Evolutionary conservation across 345 rosid genomes (phyloP).

Genomic region (Heritiera littoralis): DNA sequence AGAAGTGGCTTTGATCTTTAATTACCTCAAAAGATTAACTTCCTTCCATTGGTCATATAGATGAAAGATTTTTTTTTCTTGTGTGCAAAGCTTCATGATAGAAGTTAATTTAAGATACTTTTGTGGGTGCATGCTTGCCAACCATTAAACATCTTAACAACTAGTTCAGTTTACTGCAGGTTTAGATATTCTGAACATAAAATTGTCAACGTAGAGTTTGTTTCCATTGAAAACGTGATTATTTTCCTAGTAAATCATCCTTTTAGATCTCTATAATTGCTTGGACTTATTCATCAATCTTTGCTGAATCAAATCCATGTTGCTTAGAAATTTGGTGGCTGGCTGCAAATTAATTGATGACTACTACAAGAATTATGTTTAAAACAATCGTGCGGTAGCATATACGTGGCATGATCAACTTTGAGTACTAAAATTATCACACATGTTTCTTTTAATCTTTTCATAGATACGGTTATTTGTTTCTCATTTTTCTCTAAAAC

Average conservation of each 20-base stretch:
- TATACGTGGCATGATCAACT: not conserved
- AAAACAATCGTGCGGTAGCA: not conserved
- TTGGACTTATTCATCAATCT: not conserved
- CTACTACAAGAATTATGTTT: not conserved
- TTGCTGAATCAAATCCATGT: not conserved
- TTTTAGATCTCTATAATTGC: not conserved
- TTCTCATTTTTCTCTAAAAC: not conserved
- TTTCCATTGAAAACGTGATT: not conserved
- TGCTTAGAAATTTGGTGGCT: not conserved
- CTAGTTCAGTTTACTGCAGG: not conserved
- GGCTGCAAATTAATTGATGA: conserved; percentile 5
- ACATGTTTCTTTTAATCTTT: not conserved
- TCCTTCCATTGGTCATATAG: not conserved
- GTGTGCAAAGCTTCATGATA: not conserved
- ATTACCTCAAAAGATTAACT: not conserved
- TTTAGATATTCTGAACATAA: not conserved
- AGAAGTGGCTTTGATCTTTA: too few species aligned
- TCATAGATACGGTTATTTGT: not conserved
- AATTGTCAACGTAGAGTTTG: not conserved
- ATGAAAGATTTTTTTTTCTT: not conserved
- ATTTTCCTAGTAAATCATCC: not conserved
- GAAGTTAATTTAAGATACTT: not conserved
- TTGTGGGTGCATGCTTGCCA: not conserved
- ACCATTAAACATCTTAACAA: not conserved
- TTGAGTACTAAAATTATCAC: not conserved